Evolutionary conservation across 495 filamentous ascomycete species (phyloP), one percentile per base, ranked within the genome.

Genomic region (Delitschia confertaspora): DNA sequence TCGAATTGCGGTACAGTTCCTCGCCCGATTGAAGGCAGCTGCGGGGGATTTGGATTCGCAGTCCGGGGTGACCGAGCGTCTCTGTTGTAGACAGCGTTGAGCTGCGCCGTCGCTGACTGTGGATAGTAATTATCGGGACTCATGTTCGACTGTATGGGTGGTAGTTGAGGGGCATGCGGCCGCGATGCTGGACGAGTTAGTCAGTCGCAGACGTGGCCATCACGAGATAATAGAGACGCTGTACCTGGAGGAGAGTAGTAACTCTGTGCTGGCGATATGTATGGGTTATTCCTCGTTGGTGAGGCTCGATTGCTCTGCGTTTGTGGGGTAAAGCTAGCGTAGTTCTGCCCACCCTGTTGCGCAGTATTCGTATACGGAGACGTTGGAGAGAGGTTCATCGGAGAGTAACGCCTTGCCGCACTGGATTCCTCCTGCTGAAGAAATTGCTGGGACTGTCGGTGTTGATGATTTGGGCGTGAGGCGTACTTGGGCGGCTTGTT

Each of bases 341-440:
- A 72, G 6, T 58, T 61, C 45, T 72, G 71, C 19, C 44, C 37
- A 18, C 68, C 57, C 55, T 78, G 78, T 30, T 75, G 76, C 29
- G 78, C 73, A 20, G 68, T 56, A 45, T 69, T 65, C 56, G 73
- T 77, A 39, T 78, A 79, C 21, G 78, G 69, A 43, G 74, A 66
- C 11, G 76, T 67, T 24, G 80, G 75, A 33, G 78, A 75, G 23
- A 89, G 65, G 56, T 93, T 88, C 87, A 93, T 93, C 37, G 89
- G 91, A 9, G 88, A 94, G 63, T 98, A 95, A 57, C 89, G 76
- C 58, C 89, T 83, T 34, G 88, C 85, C 32, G 88, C 83, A 25
- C 83, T 72, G 18, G 84, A 85, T 44, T 84, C 83, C 49, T 89
- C 85, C 42, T 78, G 76, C 16, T 75, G 64, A 14, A 86, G 69